Evolutionary conservation across 192 early-diverging fungal species (phyloP).

Genomic region (Coemansia sp.): DNA sequence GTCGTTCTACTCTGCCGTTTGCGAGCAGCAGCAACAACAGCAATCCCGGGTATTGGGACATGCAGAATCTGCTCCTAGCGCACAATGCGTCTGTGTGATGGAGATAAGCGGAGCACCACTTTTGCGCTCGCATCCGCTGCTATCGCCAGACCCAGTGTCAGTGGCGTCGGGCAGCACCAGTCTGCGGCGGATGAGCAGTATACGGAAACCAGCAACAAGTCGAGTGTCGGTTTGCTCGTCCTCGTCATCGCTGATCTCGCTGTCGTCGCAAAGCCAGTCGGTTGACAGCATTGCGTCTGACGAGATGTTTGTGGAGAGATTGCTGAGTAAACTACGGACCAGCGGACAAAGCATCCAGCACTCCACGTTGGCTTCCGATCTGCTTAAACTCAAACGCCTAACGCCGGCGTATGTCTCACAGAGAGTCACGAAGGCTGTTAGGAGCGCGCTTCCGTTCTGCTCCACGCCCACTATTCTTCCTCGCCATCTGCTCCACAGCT

Average conservation of each 20-base stretch:
- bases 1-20: slow-evolving; percentile 3
- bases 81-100: slow-evolving; percentile 9
- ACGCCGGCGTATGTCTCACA: slow-evolving; percentile 28
- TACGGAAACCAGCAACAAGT: not conserved
- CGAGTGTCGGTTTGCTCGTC: slow-evolving; percentile 8
- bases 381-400: slow-evolving; percentile 16
- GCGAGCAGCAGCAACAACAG: not conserved
- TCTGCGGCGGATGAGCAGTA: not conserved
- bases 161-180: not conserved
- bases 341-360: slow-evolving; percentile 13
- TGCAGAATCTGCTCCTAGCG: not conserved
- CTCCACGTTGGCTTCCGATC: slow-evolving; percentile 8
- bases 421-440: slow-evolving; percentile 14
- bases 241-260: slow-evolving; percentile 3
- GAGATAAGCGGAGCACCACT: not conserved
- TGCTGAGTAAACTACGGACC: slow-evolving; percentile 13
- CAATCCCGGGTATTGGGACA: no score
- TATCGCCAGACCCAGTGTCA: not conserved
- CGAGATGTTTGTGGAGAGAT: slow-evolving; percentile 17
- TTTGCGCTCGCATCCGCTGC: not conserved
- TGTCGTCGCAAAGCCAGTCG: slow-evolving; percentile 6
- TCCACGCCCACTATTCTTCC: slow-evolving; percentile 11
- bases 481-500: slow-evolving; percentile 15
- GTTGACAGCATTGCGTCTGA: slow-evolving; percentile 18
- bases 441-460: slow-evolving; percentile 23